Base-by-base conservation (phyloP, 1,284 basidiomycete species). In the Melanopsichium pennsylvanicum region DNA sequence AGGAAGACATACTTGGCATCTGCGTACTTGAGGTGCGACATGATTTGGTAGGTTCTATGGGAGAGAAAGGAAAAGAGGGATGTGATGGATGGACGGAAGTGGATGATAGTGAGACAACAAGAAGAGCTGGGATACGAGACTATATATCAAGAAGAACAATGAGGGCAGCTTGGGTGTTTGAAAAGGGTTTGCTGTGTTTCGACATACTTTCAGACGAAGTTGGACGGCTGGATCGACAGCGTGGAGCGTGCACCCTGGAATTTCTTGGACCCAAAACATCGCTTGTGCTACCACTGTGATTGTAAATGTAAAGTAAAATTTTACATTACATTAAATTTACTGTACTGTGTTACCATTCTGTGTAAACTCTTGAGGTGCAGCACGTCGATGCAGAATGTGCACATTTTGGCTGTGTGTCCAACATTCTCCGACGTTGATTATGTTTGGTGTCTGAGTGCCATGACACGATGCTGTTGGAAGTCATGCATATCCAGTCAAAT, bases 1-100 rank as follows among this genome's bases (percentile, higher is more conserved):
- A 80, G 70, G 67, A 80, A 78, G 41, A 80, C 71, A 40, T 72
- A 74, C 58, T 75, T 75, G 51, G 70, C 69, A 49, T 80, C 75
- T 29, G 57, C 58, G 64, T 78, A 78, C 69, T 79, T 78, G 64
- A 69, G 70, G 45, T 69, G 59, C 51, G 70, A 69, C 64, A 69
- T 72, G 27, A 29, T 29, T n/a, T n/a, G n/a, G n/a, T n/a, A n/a
- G 27, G 15, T n/a, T 25, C 23, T 38, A 19, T 25, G 26, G 42
- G 16, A 19, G 22, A 23, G 23, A 23, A 22, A 44, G 33, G 25
- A 22, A 19, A 12, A 23, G 46, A 23, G 3, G 23, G 36, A 42
- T 31, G 46, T 29, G 27, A 29, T 29, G 27, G 27, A 15, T 46
- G 51, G 40, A 31, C 26, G 35, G 21, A 19, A 46, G 34, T 50